phyloP scores from a whole-genome alignment of 139 green algal genomes.

The Bryopsis sp. region DNA sequence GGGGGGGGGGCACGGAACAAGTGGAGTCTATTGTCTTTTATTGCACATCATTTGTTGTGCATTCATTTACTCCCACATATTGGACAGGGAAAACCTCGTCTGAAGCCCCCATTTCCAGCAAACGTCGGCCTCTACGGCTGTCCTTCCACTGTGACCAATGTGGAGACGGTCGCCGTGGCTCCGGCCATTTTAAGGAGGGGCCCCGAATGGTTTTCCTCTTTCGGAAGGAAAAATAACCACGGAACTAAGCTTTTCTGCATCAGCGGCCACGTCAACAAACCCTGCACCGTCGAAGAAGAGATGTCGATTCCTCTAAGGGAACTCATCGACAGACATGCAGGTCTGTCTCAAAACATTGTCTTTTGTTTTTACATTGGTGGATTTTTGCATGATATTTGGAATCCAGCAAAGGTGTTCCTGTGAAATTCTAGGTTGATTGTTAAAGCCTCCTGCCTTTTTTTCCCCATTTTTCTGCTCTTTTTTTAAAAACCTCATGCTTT shows the following conservation, averaged over 20 bases:
- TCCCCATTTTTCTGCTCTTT: not conserved
- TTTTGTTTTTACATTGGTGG: too few relatives aligned
- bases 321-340: constrained; percentile 92
- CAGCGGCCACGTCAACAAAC: constrained; percentile 95
- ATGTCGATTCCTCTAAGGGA: constrained; percentile 93
- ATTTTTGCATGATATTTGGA: too few relatives aligned
- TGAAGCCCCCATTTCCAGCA: constrained; percentile 97
- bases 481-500: not conserved
- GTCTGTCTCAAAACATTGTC: constrained; percentile 21
- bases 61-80: too few relatives aligned
- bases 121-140: constrained; percentile 95
- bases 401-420: too few relatives aligned
- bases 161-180: constrained; percentile 91
- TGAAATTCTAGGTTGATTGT: too few relatives aligned
- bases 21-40: too few relatives aligned
- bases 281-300: constrained; percentile 98
- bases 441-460: too few relatives aligned
- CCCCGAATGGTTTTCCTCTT: constrained; percentile 88
- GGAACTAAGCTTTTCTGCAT: constrained; percentile 99
- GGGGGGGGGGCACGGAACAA: not conserved
- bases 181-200: constrained; percentile 95
- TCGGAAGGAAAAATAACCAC: constrained; percentile 94
- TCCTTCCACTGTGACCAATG: constrained; percentile 95
- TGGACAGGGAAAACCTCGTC: constrained; percentile 77
- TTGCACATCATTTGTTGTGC: too few relatives aligned